A percentile compares a stretch with the other conserved stretches of the same genome.
Conservation (phyloP, 257 asterid species). For the Ligustrum vulgare region DNA sequence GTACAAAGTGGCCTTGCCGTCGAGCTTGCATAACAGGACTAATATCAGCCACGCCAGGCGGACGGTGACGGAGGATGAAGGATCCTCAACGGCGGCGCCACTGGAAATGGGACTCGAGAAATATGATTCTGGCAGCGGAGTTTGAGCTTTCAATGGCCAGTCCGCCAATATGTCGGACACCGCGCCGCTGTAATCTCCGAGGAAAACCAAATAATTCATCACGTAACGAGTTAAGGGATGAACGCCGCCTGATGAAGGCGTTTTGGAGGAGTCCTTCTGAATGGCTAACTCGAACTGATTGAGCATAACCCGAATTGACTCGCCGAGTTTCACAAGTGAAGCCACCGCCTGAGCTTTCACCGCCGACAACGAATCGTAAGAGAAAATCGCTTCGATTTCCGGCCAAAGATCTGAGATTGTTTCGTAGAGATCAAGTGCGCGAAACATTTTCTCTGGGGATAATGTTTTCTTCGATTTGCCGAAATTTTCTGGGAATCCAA, state of each 20-base stretch:
- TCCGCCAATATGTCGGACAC: slow-evolving; percentile 64
- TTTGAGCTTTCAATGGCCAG: slow-evolving; percentile 36
- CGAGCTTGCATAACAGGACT: slow-evolving; percentile 80
- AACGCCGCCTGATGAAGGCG: slow-evolving; percentile 57
- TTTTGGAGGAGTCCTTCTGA: slow-evolving; percentile 67
- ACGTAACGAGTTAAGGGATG: slow-evolving; percentile 92
- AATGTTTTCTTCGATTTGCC: slow-evolving; percentile 53
- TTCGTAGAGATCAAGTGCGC: slow-evolving; percentile 68
- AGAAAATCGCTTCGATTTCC: slow-evolving; percentile 58
- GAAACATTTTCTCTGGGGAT: slow-evolving; percentile 80
- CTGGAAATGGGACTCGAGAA: slow-evolving; percentile 49
- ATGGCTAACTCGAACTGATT: slow-evolving; percentile 74
- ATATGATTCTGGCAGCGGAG: slow-evolving; percentile 64
- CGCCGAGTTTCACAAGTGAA: slow-evolving; percentile 64
- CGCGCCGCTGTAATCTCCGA: slow-evolving; percentile 69
- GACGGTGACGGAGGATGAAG: slow-evolving; percentile 40
- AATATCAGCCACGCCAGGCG: slow-evolving; percentile 78
- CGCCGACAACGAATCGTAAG: slow-evolving; percentile 43
- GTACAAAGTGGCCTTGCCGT: slow-evolving; percentile 64
- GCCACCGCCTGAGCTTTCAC: slow-evolving; percentile 58
- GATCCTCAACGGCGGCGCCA: slow-evolving; percentile 24
- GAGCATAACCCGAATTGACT: slow-evolving; percentile 64
- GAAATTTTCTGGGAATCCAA: slow-evolving; percentile 53
- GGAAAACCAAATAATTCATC: slow-evolving; percentile 77
- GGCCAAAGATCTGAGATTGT: slow-evolving; percentile 66